Evolutionary conservation across 768 basidiomycete species (phyloP), one percentile per base, ranked within the genome.

Genomic region (Hortiboletus flavorubellus): DNA sequence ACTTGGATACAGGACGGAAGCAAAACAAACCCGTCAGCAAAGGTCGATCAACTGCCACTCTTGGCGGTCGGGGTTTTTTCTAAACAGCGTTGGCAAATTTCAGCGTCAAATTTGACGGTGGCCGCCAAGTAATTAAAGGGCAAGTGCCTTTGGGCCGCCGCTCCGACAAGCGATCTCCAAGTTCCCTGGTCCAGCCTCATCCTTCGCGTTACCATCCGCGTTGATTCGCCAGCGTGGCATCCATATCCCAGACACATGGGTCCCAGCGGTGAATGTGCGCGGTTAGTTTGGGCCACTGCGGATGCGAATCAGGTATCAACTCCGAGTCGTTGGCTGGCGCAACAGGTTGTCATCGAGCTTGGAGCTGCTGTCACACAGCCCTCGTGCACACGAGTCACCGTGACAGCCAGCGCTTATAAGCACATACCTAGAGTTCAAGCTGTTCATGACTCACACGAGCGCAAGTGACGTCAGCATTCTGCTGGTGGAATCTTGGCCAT

Each of bases 21-120:
- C 44, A 35, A 37, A 42, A 56, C 9, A 56, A 46, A 48, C n/a
- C 29, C 45, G 56, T 56, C 44, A 30, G 14, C 18, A 18, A 26
- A 34, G 16, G 30, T 31, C n/a, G 35, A 16, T 50, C 18, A 15
- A 18, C 16, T 12, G 9, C 21, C 21, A 21, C 34, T 30, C 26
- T 26, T 3, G 26, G 26, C 26, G 5, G 46, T 34, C 33, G 10
- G 3, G 33, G 33, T 33, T 5, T 43, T 50, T 50, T 30, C 30
- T 33, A 48, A 48, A 33, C 8, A 7, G 26, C 26, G 42, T 16
- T 14, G 26, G 15, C n/a, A 26, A 4, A 8, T 26, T 43, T 14
- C 21, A 33, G 31, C 18, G 12, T 26, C 34, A 48, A 48, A 34
- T 5, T 34, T 34, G 14, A 14, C 33, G 5, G 12, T 34, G 34